Evolutionary conservation across 1,284 basidiomycete species (phyloP), one percentile per base, ranked within the genome.

Genomic region (Afroboletus lepidellus): DNA sequence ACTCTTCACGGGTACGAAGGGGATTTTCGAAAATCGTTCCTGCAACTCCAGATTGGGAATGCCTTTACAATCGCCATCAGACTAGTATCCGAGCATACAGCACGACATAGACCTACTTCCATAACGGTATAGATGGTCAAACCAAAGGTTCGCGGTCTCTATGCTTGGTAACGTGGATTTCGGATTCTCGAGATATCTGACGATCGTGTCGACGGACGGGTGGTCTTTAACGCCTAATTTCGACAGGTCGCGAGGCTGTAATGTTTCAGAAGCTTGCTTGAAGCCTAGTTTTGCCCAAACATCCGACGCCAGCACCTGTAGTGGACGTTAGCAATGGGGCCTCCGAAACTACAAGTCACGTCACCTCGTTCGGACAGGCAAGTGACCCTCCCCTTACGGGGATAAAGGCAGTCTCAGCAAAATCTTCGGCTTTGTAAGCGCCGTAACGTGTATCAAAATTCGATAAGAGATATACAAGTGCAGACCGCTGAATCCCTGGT

Each of bases 231-330:
- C 41, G 6, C 59, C 65, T 25, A 65, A 21, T 48, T 54, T 51
- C 4, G 18, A 47, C 20, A 46, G 24, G 15, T 50, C 38, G 11
- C 51, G 59, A 24, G 6, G 5, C n/a, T 5, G 8, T 13, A 33
- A n/a, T 3, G 41, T 16, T 0, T 49, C 44, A 8, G 41, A 39
- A 24, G 18, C 36, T 24, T 51, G 54, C n/a, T 65, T 49, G 50
- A 69, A 66, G 5, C 66, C 63, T 15, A 65, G 34, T 9, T 47
- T 42, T 30, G 46, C 56, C 66, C 63, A 69, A 3, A 45, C 15
- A 2, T 49, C 7, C 7, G 53, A 59, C 18, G 21, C 46, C 27
- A 63, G 56, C 8, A 68, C 66, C 66, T 64, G 27, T 15, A 20
- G 16, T 27, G 1, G 34, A 50, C 8, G 20, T 57, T 21, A 51